phyloP scores from a whole-genome alignment of 1,139 yeast genomes.

The Diutina neorugosa region DNA sequence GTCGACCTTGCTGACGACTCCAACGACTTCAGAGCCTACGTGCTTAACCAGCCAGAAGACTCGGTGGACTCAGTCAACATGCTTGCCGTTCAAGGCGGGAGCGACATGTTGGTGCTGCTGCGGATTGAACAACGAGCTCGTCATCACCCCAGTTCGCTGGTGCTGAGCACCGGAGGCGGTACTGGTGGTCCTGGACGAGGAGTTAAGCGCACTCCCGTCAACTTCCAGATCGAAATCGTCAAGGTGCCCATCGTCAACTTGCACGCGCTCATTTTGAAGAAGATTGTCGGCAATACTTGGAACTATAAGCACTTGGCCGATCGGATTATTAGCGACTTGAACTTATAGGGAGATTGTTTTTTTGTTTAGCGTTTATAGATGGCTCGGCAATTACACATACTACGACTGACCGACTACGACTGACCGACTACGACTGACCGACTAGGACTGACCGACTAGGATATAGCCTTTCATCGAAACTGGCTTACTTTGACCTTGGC shows the following conservation, averaged over 20 bases:
- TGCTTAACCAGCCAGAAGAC: slow-evolving; percentile 21
- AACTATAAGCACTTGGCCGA: slow-evolving; percentile 89
- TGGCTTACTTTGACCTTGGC: no score
- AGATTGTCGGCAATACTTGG: slow-evolving; percentile 92
- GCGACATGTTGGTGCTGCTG: slow-evolving; percentile 56
- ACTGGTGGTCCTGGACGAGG: slow-evolving; percentile 4
- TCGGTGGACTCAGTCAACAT: slow-evolving; percentile 54
- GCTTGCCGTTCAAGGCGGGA: slow-evolving; percentile 37
- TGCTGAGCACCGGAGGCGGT: slow-evolving; percentile 9
- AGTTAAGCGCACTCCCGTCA: slow-evolving; percentile 37
- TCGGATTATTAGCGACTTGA: slow-evolving; percentile 68
- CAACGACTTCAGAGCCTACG: slow-evolving; percentile 16
- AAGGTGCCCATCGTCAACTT: slow-evolving; percentile 85
- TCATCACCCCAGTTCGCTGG: slow-evolving; percentile 16
- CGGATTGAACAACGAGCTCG: slow-evolving; percentile 41
- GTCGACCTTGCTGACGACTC: slow-evolving; percentile 24
- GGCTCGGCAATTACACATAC: no score
- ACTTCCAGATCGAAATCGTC: slow-evolving; percentile 86
- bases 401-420: no score
- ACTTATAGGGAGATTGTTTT: slow-evolving; percentile 25
- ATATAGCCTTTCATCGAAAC: no score
- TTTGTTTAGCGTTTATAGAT: no score
- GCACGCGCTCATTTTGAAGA: slow-evolving; percentile 92
- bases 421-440: no score
- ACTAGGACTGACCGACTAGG: no score